Percentiles rank a stretch among this genome's conserved stretches.
These are phyloP conservation scores for Immersiella caudata DNA, from an alignment of 495 filamentous ascomycete genomes.

Conservation along the genomic window DNA sequence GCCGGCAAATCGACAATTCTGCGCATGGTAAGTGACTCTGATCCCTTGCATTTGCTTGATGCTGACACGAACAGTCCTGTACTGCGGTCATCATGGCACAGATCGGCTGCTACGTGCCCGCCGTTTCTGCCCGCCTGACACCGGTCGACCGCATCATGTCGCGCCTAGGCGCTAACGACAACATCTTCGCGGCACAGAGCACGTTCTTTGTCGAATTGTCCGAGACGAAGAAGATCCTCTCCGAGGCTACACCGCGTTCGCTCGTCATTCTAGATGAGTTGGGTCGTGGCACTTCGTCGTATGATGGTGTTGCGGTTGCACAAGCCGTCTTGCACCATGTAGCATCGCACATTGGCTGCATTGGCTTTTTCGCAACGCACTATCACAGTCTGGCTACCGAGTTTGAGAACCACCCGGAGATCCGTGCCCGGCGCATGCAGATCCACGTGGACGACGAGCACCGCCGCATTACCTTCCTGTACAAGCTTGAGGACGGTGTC, in stretches of 20 bases:
- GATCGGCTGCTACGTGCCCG: slow-evolving; percentile 91
- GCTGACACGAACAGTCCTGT: slow-evolving; percentile 59
- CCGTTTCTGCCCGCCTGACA: slow-evolving; percentile 79
- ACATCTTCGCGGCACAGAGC: slow-evolving; percentile 96
- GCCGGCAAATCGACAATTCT: slow-evolving; percentile 98
- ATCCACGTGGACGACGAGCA: slow-evolving; percentile 90
- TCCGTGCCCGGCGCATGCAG: slow-evolving; percentile 83
- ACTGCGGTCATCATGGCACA: slow-evolving; percentile 99
- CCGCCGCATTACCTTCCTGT: slow-evolving; percentile 86
- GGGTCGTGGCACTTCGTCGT: slow-evolving; percentile 88
- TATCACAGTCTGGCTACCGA: slow-evolving; percentile 93
- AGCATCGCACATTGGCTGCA: slow-evolving; percentile 86
- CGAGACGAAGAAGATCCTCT: slow-evolving; percentile 97
- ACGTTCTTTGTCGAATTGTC: slow-evolving; percentile 99
- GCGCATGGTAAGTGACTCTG: slow-evolving; percentile 76
- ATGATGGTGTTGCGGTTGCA: slow-evolving; percentile 95
- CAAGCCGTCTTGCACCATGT: slow-evolving; percentile 96
- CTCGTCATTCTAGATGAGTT: slow-evolving; percentile 98
- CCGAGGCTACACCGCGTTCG: slow-evolving; percentile 90
- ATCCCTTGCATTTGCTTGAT: slow-evolving; percentile 11
- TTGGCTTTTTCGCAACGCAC: slow-evolving; percentile 98
- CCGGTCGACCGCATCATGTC: slow-evolving; percentile 99
- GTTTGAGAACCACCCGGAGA: slow-evolving; percentile 85
- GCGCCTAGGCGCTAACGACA: slow-evolving; percentile 95
- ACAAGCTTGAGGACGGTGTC: slow-evolving; percentile 92